phyloP scores from a whole-genome alignment of 2,329 filamentous ascomycete genomes.

The Neocatenulostroma microsporum region DNA sequence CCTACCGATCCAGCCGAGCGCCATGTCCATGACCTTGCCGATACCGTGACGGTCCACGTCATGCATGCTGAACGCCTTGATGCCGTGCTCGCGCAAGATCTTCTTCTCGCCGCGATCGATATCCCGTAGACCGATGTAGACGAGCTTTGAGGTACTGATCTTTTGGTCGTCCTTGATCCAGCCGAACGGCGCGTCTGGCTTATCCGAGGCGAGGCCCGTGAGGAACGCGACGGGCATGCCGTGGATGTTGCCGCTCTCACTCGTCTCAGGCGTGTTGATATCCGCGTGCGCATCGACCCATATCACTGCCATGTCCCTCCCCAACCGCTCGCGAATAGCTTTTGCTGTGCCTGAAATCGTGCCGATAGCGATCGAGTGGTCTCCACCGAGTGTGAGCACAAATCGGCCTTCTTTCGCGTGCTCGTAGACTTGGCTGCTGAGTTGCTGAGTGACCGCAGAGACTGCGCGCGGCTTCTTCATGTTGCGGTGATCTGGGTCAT shows the following conservation, averaged over 20 bases:
- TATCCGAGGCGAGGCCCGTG: slow-evolving; percentile 65
- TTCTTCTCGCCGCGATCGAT: slow-evolving; percentile 92
- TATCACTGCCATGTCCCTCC: slow-evolving; percentile 82
- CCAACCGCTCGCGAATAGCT: slow-evolving; percentile 74
- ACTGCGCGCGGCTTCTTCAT: slow-evolving; percentile 94
- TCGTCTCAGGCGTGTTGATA: slow-evolving; percentile 92
- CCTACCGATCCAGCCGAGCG: slow-evolving; percentile 85
- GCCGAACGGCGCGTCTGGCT: slow-evolving; percentile 68
- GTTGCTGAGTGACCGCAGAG: slow-evolving; percentile 71
- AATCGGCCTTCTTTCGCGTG: slow-evolving; percentile 77
- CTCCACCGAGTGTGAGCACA: slow-evolving; percentile 87
- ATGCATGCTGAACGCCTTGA: slow-evolving; percentile 98
- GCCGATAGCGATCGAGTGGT: slow-evolving; percentile 94
- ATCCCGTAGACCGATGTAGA: slow-evolving; percentile 93
- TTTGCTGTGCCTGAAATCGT: slow-evolving; percentile 81
- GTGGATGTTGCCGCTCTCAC: slow-evolving; percentile 86
- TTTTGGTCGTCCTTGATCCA: slow-evolving; percentile 72
- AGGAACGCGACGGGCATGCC: slow-evolving; percentile 96
- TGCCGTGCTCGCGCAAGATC: slow-evolving; percentile 76
- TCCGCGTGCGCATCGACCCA: slow-evolving; percentile 99
- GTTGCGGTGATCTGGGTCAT: slow-evolving; percentile 71
- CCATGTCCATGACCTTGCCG: slow-evolving; percentile 94
- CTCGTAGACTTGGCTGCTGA: slow-evolving; percentile 77
- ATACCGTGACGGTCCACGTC: slow-evolving; percentile 94
- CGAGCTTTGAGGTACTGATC: slow-evolving; percentile 71